phyloP scores from a whole-genome alignment of 208 protist genomes.

The Crithidia bombi region DNA sequence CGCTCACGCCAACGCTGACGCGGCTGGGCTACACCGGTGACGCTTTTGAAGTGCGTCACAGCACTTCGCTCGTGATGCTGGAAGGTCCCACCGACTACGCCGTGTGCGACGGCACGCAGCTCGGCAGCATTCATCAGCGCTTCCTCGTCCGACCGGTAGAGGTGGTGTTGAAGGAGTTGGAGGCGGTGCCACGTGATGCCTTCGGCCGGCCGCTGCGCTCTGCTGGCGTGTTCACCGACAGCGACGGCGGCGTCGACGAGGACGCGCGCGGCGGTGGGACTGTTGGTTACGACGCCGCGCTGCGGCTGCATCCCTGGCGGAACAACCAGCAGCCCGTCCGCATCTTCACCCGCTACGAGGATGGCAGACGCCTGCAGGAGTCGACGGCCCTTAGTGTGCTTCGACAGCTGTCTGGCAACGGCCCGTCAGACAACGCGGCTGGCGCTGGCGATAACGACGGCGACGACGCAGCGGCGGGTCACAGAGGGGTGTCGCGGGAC shows the following conservation, averaged over 20 bases:
- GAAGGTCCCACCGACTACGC: conserved; percentile 71
- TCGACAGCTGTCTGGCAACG: conserved; percentile 21
- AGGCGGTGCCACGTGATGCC: conserved; percentile 26
- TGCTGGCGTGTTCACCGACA: conserved; percentile 1
- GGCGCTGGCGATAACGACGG: conserved; percentile 17
- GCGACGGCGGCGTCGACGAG: conserved; percentile 10
- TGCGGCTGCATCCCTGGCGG: conserved; percentile 37
- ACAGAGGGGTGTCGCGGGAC: conserved; percentile 6
- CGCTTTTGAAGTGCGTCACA: conserved; percentile 58
- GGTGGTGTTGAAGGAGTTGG: conserved; percentile 44
- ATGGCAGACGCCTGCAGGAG: conserved; percentile 50
- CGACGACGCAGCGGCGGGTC: background rate
- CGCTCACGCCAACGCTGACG: conserved; percentile 52
- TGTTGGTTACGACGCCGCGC: conserved; percentile 48
- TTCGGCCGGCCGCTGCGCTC: conserved; percentile 26
- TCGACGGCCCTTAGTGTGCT: conserved; percentile 31
- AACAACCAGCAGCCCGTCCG: conserved; percentile 40
- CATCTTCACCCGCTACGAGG: conserved; percentile 63
- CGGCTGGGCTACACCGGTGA: conserved; percentile 64
- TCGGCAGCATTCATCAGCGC: conserved; percentile 57
- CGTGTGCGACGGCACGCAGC: conserved; percentile 65
- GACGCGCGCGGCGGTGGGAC: conserved; percentile 2
- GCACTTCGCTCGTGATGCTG: conserved; percentile 59
- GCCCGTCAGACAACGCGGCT: background rate
- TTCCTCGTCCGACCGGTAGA: conserved; percentile 60